Evolutionary conservation across 495 filamentous ascomycete genomes (phyloP).

Genomic region (Penicillium pulvis): DNA sequence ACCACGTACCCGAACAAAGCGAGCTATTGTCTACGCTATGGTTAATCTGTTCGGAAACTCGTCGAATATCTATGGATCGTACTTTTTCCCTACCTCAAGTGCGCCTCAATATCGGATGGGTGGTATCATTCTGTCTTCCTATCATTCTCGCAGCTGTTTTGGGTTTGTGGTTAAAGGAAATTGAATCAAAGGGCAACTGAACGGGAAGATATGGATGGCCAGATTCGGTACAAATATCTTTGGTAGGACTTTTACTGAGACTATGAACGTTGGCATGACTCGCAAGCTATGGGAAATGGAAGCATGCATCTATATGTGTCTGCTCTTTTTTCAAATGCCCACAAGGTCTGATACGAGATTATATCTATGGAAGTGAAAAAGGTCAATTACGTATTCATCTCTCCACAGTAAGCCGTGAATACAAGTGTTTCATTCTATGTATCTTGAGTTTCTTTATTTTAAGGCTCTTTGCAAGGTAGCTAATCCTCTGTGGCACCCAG

Average conservation of each 20-base stretch:
- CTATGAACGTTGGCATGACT: too few relatives aligned
- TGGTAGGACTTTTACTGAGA: conserved; percentile 6
- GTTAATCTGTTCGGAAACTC: conserved; percentile 28
- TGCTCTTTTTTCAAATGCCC: too few relatives aligned
- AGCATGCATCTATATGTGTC: too few relatives aligned
- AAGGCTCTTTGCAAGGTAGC: too few relatives aligned
- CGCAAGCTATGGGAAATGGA: too few relatives aligned
- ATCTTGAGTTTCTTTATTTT: too few relatives aligned
- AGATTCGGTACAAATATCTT: conserved; percentile 19
- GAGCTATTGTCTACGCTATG: conserved; percentile 25
- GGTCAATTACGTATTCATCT: too few relatives aligned
- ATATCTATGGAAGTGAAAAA: too few relatives aligned
- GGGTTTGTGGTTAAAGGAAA: conserved; percentile 4
- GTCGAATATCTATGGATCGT: conserved; percentile 27
- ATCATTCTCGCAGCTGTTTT: conserved; percentile 6
- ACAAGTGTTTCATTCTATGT: too few relatives aligned
- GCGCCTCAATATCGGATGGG: conserved; percentile 25
- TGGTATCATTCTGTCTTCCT: conserved; percentile 25
- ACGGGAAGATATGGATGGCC: conserved; percentile 16
- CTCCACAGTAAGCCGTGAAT: too few relatives aligned
- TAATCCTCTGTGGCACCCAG: too few relatives aligned
- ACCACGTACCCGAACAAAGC: conserved; percentile 25
- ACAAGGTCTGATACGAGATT: too few relatives aligned
- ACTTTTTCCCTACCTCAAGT: conserved; percentile 25
- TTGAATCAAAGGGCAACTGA: conserved; percentile 12